A percentile compares a stretch with the other conserved stretches of the same genome.
Conservation (phyloP, 148 eudicot genomes). For the Chenopodium quinoa region DNA sequence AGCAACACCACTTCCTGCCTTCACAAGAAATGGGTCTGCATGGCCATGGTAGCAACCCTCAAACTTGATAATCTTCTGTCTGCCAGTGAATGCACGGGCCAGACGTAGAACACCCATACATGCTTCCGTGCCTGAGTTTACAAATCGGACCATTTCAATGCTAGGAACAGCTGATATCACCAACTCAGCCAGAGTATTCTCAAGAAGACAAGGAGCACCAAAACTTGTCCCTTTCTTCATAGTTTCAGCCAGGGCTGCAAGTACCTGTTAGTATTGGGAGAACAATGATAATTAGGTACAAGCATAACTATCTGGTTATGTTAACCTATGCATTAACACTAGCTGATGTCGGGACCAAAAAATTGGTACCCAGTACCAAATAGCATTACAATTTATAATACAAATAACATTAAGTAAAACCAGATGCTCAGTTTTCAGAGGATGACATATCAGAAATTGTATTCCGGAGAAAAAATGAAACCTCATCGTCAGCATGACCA, state of each 20-base stretch:
- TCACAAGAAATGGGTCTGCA: conserved; percentile 92
- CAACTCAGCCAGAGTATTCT: conserved; percentile 82
- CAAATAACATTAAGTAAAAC: background rate
- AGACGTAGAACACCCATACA: conserved; percentile 95
- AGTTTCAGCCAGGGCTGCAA: conserved; percentile 87
- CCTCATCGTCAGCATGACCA: conserved; percentile 92
- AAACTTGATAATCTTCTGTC: conserved; percentile 76
- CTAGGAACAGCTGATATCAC: conserved; percentile 97
- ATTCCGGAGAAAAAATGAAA: conserved; percentile 25
- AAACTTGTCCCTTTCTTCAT: conserved; percentile 99
- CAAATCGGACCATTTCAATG: conserved; percentile 96
- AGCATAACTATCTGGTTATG: background rate
- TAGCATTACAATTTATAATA: background rate
- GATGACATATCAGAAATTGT: background rate
- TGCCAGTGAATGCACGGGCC: conserved; percentile 88
- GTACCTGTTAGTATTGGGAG: conserved; percentile 52
- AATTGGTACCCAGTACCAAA: background rate
- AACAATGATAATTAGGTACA: conserved; percentile 9
- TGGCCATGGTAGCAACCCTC: conserved; percentile 99
- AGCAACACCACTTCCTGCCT: conserved; percentile 97
- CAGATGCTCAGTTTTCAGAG: background rate
- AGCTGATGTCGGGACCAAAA: background rate
- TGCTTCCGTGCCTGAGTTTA: conserved; percentile 97
- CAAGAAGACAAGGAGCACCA: conserved; percentile 97
- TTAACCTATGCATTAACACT: background rate